Conservation (phyloP, 208 protist genomes). For the Trichomonas tenax region DNA sequence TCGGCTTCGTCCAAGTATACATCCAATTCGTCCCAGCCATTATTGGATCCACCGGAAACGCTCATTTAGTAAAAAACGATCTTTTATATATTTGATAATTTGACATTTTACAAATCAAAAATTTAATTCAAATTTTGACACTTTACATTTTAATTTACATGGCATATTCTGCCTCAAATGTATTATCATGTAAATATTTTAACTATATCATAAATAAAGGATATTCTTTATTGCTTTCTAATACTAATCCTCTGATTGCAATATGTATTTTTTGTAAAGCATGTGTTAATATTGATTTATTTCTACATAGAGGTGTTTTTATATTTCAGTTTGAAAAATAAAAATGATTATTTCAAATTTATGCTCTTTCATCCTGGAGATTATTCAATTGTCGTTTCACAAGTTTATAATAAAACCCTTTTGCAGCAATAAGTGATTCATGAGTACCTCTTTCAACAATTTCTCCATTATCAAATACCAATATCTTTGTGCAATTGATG, state of each 20-base stretch:
- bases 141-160: background rate
- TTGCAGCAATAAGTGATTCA: background rate
- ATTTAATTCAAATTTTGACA: background rate
- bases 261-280: too few species aligned
- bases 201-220: too few species aligned
- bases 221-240: too few species aligned
- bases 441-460: background rate
- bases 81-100: background rate
- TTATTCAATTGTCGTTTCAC: background rate
- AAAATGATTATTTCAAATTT: too few species aligned
- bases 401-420: background rate
- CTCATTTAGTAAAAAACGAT: background rate
- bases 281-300: too few species aligned
- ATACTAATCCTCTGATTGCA: too few species aligned
- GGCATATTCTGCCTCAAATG: too few species aligned
- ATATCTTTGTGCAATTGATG: background rate
- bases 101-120: background rate
- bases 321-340: too few species aligned
- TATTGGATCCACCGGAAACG: background rate
- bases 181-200: too few species aligned
- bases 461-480: background rate
- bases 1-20: background rate
- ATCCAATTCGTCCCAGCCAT: background rate
- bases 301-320: too few species aligned
- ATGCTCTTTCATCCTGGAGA: too few species aligned